Conservation (phyloP, 805 yeast species). For the Cyberlindnera lachancei region DNA sequence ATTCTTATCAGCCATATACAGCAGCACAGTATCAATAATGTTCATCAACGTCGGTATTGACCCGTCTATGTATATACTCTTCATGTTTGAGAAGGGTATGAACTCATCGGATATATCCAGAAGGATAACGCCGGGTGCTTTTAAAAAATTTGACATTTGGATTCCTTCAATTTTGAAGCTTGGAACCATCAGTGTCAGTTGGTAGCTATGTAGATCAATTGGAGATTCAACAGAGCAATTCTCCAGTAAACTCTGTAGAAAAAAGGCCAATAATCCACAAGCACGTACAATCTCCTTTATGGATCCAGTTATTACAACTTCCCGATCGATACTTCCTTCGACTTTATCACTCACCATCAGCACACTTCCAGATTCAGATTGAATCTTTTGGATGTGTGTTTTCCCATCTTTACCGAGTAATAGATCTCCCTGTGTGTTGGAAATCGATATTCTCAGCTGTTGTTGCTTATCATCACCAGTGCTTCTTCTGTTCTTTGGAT, state of each 20-base stretch:
- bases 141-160: background rate
- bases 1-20: background rate
- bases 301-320: constrained; percentile 8
- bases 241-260: background rate
- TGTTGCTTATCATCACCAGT: background rate
- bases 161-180: background rate
- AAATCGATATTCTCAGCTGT: constrained; percentile 5
- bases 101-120: constrained; percentile 9
- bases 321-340: constrained; percentile 10
- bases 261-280: background rate
- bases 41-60: background rate
- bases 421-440: constrained; percentile 11
- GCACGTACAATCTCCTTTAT: constrained; percentile 2
- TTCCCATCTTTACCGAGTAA: constrained; percentile 4
- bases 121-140: too few relatives aligned
- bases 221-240: background rate
- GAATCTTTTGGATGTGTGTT: constrained; percentile 2
- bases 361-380: constrained; percentile 3
- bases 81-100: constrained; percentile 14
- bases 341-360: constrained; percentile 6
- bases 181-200: constrained; percentile 1
- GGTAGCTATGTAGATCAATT: too few relatives aligned
- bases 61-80: constrained; percentile 4
- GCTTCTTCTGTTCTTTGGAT: background rate
- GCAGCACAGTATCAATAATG: background rate